Evolutionary conservation across 2,329 filamentous ascomycete genomes (phyloP).

Genomic region (Pseudocercospora cruenta): DNA sequence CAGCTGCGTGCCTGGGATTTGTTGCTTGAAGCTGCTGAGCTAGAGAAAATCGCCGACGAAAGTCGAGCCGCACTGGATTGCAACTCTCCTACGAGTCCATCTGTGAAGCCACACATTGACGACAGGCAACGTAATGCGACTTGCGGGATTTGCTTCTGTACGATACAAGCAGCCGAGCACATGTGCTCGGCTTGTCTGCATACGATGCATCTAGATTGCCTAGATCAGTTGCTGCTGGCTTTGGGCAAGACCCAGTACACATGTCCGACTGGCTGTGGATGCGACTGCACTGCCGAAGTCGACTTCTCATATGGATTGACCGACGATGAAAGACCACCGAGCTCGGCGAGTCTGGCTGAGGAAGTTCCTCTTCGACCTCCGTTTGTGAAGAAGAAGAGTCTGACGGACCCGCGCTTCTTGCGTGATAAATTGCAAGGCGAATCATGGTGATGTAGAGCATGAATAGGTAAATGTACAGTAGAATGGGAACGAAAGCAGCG

Average conservation of each 20-base stretch:
- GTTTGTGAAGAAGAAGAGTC: constrained; percentile 29
- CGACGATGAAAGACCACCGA: not conserved
- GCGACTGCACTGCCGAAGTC: constrained; percentile 28
- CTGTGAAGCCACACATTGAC: constrained; percentile 5
- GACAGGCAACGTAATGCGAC: constrained; percentile 19
- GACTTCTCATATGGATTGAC: constrained; percentile 19
- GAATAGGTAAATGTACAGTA: not conserved
- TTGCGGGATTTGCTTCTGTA: constrained; percentile 36
- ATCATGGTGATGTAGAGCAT: constrained; percentile 15
- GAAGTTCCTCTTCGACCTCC: constrained; percentile 1
- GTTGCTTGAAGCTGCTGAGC: constrained; percentile 57
- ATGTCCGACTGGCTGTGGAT: constrained; percentile 39
- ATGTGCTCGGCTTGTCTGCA: constrained; percentile 38
- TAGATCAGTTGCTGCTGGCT: constrained; percentile 23
- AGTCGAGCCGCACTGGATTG: not conserved
- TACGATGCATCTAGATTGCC: constrained; percentile 33
- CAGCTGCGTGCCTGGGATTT: constrained; percentile 63
- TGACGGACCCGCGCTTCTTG: constrained; percentile 34
- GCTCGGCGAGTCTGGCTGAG: not conserved
- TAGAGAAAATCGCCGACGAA: constrained; percentile 54
- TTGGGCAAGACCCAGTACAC: constrained; percentile 26
- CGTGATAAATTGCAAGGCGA: constrained; percentile 29
- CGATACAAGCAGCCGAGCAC: constrained; percentile 33
- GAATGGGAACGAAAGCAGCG: too few relatives aligned
- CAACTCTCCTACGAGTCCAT: not conserved